phyloP scores from a whole-genome alignment of 2,329 filamentous ascomycete species.

The Diaporthe sp. region DNA sequence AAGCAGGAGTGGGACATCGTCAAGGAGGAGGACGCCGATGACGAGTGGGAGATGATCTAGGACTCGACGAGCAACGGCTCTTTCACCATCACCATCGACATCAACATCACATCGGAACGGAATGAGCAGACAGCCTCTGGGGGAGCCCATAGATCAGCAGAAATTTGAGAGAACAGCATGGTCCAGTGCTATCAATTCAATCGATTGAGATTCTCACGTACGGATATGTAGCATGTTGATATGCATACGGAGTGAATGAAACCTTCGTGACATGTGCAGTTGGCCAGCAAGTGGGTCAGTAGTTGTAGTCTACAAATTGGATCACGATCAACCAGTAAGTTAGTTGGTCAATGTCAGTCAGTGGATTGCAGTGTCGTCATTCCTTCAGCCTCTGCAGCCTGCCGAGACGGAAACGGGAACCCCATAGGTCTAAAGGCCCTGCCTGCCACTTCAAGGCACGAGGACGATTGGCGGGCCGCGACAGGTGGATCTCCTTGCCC shows the following conservation, averaged over 20 bases:
- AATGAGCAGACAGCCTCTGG: background rate
- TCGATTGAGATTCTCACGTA: background rate
- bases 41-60: constrained; percentile 26
- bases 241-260: background rate
- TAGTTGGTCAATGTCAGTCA: background rate
- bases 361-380: constrained; percentile 32
- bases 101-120: background rate
- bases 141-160: background rate
- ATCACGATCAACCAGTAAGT: background rate
- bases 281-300: background rate
- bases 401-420: constrained; percentile 10
- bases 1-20: constrained; percentile 31
- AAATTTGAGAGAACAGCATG: background rate
- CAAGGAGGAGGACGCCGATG: constrained; percentile 1
- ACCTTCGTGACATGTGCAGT: background rate
- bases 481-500: constrained; percentile 11
- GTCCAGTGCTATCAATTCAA: background rate
- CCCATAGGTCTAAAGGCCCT: background rate
- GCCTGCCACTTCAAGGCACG: background rate
- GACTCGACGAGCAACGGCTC: background rate
- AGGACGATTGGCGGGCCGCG: constrained; percentile 24
- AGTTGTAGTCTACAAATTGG: background rate
- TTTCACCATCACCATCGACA: background rate
- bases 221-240: background rate
- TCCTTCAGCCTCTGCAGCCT: constrained; percentile 19